Evolutionary conservation across 2,329 filamentous ascomycete species (phyloP).

Genomic region (Alternaria ventricosa): DNA sequence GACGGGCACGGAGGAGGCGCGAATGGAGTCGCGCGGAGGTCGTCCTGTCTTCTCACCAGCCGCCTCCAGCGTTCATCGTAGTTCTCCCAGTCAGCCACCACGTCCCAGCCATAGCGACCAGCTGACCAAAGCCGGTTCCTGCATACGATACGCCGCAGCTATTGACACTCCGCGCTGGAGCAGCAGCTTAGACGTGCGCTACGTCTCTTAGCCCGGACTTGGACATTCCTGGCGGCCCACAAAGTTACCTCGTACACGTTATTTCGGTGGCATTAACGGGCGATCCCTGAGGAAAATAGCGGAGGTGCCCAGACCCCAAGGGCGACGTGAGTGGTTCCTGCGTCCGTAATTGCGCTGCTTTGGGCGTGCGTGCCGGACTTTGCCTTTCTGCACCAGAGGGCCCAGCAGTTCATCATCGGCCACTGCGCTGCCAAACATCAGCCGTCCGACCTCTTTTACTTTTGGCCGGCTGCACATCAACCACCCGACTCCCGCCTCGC

Average conservation of each 20-base stretch:
- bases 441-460: constrained; percentile 7
- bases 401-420: constrained; percentile 18
- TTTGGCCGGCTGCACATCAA: constrained; percentile 9
- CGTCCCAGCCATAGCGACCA: background rate
- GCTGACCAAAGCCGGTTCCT: background rate
- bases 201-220: constrained; percentile 11
- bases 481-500: constrained; percentile 14
- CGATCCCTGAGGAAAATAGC: constrained; percentile 15
- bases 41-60: background rate
- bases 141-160: background rate
- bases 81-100: background rate
- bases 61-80: background rate
- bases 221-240: constrained; percentile 11
- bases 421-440: constrained; percentile 9
- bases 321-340: constrained; percentile 18
- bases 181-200: constrained; percentile 1
- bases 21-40: background rate
- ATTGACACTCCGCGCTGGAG: background rate
- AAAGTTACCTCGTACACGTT: constrained; percentile 26
- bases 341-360: constrained; percentile 16
- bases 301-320: constrained; percentile 8
- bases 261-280: constrained; percentile 28
- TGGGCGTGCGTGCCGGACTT: constrained; percentile 15
- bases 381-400: constrained; percentile 9
- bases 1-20: background rate